Percentiles rank a stretch among this genome's conserved stretches.
Conservation (phyloP, 1,284 basidiomycete genomes). For the Moniliophthora roreri region DNA sequence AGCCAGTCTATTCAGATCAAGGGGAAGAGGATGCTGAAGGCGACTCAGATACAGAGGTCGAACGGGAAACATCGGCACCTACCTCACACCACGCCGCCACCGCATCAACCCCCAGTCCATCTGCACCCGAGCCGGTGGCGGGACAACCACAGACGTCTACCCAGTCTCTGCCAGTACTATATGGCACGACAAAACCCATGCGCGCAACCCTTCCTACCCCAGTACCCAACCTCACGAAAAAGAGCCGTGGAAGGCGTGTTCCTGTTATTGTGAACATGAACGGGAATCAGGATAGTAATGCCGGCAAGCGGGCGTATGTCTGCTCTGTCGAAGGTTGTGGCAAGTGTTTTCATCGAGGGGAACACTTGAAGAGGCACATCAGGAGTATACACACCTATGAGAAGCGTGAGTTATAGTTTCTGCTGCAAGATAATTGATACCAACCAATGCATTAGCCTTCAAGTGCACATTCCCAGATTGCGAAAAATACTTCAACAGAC, state of each 20-base stretch:
- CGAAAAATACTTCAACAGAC: conserved; percentile 80
- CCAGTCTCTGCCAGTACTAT: neutral
- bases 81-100: neutral
- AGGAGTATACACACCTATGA: conserved; percentile 76
- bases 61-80: no score
- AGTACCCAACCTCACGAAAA: conserved; percentile 71
- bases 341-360: conserved; percentile 72
- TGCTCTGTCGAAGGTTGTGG: conserved; percentile 69
- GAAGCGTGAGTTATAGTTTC: conserved; percentile 56
- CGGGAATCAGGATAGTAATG: neutral
- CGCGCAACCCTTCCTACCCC: conserved; percentile 48
- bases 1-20: neutral
- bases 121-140: neutral
- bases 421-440: neutral
- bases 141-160: neutral
- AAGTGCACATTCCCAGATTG: conserved; percentile 77
- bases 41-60: no score
- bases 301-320: conserved; percentile 43
- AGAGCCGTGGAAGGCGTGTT: conserved; percentile 67
- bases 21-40: no score
- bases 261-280: conserved; percentile 36
- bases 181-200: neutral
- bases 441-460: conserved; percentile 51
- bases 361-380: conserved; percentile 80
- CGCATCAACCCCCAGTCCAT: neutral